Evolutionary conservation across 169 alveolate genomes (phyloP).

Genomic region (Babesia divergens): DNA sequence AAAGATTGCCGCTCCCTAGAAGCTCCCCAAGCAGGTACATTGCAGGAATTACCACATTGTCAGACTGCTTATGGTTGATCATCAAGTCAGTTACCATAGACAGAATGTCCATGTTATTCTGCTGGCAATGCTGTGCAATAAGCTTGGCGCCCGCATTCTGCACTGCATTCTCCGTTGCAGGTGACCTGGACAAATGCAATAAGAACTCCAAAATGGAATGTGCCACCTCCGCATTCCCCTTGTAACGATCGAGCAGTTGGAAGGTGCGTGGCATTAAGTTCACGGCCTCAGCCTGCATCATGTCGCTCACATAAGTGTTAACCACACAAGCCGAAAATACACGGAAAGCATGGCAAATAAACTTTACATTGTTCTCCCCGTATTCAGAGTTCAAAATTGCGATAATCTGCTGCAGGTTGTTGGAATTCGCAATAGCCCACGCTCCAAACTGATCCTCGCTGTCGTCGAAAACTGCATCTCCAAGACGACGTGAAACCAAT

Average conservation of each 20-base stretch:
- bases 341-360: constrained; percentile 76
- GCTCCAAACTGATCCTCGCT: constrained; percentile 88
- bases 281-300: constrained; percentile 47
- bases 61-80: constrained; percentile 41
- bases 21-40: constrained; percentile 47
- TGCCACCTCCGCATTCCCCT: constrained; percentile 42
- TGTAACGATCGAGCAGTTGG: constrained; percentile 54
- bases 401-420: constrained; percentile 77
- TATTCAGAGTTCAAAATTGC: constrained; percentile 72
- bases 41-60: constrained; percentile 44
- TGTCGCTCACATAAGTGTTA: constrained; percentile 73
- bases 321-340: constrained; percentile 79
- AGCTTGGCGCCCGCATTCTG: constrained; percentile 6
- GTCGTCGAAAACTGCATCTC: constrained; percentile 77
- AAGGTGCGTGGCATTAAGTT: constrained; percentile 32
- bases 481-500: constrained; percentile 68
- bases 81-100: constrained; percentile 17
- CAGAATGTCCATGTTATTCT: constrained; percentile 1
- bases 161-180: constrained; percentile 8
- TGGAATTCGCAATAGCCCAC: constrained; percentile 88
- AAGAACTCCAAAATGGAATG: constrained; percentile 45
- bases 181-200: constrained; percentile 30
- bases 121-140: background rate
- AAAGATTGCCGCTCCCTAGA: constrained; percentile 4
- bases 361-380: constrained; percentile 71